Conservation (phyloP, 192 early-diverging fungal genomes). For the Coemansia sp. region DNA sequence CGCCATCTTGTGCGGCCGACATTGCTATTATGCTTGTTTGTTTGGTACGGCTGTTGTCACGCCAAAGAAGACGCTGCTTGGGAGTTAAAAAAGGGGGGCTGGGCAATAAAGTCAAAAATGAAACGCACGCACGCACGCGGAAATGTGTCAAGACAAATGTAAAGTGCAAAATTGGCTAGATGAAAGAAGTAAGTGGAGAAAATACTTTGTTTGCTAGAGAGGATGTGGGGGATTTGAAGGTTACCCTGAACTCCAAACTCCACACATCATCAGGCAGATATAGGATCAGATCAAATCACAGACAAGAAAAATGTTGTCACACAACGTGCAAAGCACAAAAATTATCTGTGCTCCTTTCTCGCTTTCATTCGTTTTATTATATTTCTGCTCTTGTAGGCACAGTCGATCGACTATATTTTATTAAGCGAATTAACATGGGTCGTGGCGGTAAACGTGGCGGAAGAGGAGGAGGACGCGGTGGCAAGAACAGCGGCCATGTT, state of each 20-base stretch:
- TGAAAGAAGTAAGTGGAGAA: not conserved
- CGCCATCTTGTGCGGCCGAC: constrained; percentile 45
- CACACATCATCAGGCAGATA: not conserved
- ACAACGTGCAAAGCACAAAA: too few species aligned
- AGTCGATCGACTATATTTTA: not conserved
- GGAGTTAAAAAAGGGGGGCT: not conserved
- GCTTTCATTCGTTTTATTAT: not conserved
- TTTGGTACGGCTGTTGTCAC: not conserved
- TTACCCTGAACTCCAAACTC: not conserved
- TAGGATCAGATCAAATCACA: constrained; percentile 6
- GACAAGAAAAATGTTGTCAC: not conserved
- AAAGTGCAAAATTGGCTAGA: constrained; percentile 3
- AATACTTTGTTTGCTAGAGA: too few species aligned
- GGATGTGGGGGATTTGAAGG: not conserved
- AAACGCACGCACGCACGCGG: not conserved
- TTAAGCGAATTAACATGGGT: constrained; percentile 17
- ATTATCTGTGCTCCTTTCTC: not conserved
- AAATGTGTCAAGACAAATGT: not conserved
- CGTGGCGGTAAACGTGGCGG: constrained; percentile 19
- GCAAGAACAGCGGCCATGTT: constrained; percentile 20
- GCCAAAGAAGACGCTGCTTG: not conserved
- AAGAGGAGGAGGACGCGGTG: constrained; percentile 18
- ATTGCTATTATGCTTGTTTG: constrained; percentile 22
- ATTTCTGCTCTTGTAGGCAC: not conserved
- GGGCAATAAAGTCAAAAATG: not conserved